Conservation (phyloP, 768 basidiomycete genomes). For the Astraeus odoratus region DNA sequence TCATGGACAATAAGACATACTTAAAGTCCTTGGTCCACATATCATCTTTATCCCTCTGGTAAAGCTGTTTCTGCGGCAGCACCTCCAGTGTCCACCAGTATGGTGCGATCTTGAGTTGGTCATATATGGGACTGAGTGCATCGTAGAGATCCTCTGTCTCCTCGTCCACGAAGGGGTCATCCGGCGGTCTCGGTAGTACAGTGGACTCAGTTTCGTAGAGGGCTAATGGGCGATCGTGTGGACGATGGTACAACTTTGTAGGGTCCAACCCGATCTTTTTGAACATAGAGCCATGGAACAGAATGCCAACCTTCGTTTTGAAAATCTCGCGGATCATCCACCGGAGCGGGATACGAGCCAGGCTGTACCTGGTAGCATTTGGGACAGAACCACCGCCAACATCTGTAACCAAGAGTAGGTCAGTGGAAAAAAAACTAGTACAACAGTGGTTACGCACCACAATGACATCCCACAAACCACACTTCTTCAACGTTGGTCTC, state of each 20-base stretch:
- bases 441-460: constrained; percentile 43
- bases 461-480: constrained; percentile 75
- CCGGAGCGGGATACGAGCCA: constrained; percentile 66
- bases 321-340: constrained; percentile 75
- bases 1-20: no score
- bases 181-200: background rate
- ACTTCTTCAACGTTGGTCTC: constrained; percentile 66
- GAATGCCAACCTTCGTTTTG: constrained; percentile 46
- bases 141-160: constrained; percentile 59
- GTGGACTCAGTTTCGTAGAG: constrained; percentile 12
- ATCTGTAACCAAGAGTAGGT: constrained; percentile 36
- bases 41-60: constrained; percentile 20
- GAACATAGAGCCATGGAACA: constrained; percentile 45
- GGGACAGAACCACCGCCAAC: constrained; percentile 66
- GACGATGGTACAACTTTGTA: constrained; percentile 37
- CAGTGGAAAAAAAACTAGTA: no score
- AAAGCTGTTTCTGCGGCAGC: constrained; percentile 32
- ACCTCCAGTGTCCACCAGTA: constrained; percentile 66
- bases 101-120: constrained; percentile 43
- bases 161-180: constrained; percentile 31
- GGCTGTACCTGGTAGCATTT: constrained; percentile 49
- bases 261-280: constrained; percentile 41
- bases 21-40: constrained; percentile 8
- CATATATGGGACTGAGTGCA: constrained; percentile 42
- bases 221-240: constrained; percentile 36